Evolutionary conservation across 2,329 filamentous ascomycete genomes (phyloP).

Genomic region (Sclerotinia borealis): DNA sequence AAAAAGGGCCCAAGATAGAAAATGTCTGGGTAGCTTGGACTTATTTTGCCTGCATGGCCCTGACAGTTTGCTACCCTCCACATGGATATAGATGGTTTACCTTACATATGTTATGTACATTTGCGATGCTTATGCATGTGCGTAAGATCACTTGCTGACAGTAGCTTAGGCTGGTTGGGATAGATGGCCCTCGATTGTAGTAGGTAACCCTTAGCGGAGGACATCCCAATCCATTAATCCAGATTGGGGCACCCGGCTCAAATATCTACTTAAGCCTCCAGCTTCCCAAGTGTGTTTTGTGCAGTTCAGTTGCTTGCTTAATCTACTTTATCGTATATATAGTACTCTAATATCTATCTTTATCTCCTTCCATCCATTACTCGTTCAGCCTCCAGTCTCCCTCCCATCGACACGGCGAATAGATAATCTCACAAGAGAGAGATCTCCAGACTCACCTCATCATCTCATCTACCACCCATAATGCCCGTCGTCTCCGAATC

Average conservation of each 20-base stretch:
- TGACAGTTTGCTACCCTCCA: conserved; percentile 6
- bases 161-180: background rate
- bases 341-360: background rate
- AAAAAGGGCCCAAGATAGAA: background rate
- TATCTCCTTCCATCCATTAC: background rate
- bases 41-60: conserved; percentile 6
- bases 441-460: background rate
- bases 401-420: background rate
- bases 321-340: background rate
- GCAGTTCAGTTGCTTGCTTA: background rate
- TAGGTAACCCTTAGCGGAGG: background rate
- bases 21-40: background rate
- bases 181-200: conserved; percentile 1
- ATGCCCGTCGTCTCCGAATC: conserved; percentile 16
- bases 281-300: conserved; percentile 8
- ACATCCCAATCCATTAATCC: background rate
- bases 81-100: background rate
- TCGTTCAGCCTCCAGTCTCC: background rate
- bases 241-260: background rate
- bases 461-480: background rate
- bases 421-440: background rate
- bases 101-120: background rate
- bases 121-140: conserved; percentile 6
- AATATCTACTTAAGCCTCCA: conserved; percentile 16
- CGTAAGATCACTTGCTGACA: conserved; percentile 15